phyloP scores from a whole-genome alignment of 371 early-diverging fungal species.

The Saksenaea oblongispora region DNA sequence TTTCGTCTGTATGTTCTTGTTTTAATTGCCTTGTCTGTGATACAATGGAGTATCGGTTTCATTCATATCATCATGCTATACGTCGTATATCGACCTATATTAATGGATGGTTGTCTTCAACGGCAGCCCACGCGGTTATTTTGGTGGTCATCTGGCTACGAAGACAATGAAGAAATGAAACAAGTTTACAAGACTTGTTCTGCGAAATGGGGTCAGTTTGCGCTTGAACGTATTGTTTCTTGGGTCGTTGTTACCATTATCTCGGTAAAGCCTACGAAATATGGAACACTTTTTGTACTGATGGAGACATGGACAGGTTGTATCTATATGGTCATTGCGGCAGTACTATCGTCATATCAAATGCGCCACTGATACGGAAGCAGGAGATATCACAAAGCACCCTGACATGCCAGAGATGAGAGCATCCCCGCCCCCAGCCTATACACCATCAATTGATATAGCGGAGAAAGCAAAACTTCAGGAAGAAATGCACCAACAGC shows the following conservation, averaged over 20 bases:
- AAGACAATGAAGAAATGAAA: constrained; percentile 1
- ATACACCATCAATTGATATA: not conserved
- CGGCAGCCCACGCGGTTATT: not conserved
- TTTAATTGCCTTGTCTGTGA: not conserved
- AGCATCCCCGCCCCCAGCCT: constrained; percentile 1
- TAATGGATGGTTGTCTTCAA: constrained; percentile 7
- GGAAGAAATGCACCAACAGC: constrained; percentile 4
- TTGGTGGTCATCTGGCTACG: constrained; percentile 20
- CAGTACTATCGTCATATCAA: not conserved
- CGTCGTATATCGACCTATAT: constrained; percentile 9
- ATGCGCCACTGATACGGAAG: not conserved
- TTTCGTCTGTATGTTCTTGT: not conserved
- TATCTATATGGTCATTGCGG: not conserved
- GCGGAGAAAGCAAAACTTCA: not conserved
- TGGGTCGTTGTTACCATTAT: constrained; percentile 16
- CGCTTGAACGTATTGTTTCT: constrained; percentile 12
- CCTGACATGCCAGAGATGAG: not conserved
- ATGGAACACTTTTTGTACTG: not conserved
- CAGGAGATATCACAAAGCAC: not conserved
- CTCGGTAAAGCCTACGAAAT: not conserved
- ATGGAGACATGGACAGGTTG: not conserved
- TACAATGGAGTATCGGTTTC: constrained; percentile 12
- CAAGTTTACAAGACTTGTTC: constrained; percentile 1
- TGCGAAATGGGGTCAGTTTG: constrained; percentile 5
- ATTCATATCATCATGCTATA: constrained; percentile 15